Evolutionary conservation across 139 green algal genomes (phyloP).

Genomic region (Coccomyxa sp.): DNA sequence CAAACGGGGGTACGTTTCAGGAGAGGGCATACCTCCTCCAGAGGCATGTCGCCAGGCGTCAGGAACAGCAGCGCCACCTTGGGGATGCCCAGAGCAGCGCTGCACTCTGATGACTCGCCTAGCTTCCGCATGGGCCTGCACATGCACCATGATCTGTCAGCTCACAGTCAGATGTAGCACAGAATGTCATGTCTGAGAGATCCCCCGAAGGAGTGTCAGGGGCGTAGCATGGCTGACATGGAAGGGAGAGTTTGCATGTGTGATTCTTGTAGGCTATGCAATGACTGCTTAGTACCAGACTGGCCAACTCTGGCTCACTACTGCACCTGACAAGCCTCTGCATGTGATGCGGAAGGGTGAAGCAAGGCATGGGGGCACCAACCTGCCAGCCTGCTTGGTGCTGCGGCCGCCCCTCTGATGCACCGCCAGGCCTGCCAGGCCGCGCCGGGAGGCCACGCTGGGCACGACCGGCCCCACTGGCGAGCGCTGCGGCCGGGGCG

Average conservation of each 20-base stretch:
- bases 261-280: neutral
- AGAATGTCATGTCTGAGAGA: neutral
- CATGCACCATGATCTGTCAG: neutral
- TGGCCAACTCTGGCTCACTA: neutral
- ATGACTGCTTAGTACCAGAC: neutral
- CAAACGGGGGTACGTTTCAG: no score
- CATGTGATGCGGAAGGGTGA: neutral
- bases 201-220: neutral
- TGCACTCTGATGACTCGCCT: constrained; percentile 4
- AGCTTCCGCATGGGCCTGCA: neutral
- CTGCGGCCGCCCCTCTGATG: no score
- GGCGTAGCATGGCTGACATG: neutral
- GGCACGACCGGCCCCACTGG: no score
- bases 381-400: neutral
- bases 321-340: neutral
- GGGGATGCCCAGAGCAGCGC: constrained; percentile 3
- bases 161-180: neutral
- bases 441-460: no score
- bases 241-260: neutral
- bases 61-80: constrained; percentile 42
- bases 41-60: constrained; percentile 13
- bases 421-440: no score
- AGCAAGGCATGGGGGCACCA: neutral
- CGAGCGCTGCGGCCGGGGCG: no score
- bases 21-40: neutral